Evolutionary conservation across 805 yeast species (phyloP), one percentile per base, ranked within the genome.

Genomic region (Spencermartinsiella europaea): DNA sequence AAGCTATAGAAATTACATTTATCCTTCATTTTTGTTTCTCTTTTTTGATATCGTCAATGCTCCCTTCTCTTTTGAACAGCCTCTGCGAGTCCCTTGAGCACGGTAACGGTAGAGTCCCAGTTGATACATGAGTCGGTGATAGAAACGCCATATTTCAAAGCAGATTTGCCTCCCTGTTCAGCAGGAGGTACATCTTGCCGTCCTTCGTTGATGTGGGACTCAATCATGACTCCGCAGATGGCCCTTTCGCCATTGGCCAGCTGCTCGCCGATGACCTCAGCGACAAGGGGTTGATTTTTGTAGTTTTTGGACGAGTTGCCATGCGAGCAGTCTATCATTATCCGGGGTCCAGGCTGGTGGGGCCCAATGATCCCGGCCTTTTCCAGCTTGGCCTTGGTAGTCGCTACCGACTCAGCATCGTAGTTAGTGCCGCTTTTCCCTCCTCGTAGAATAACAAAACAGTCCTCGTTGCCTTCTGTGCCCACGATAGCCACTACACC

Each of bases 91-190:
- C 73, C 71, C 43, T 73, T 75, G 57, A 91, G 74, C 46, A 88
- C 91, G 21, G 66, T 69, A 41, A 75, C 91, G 15, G 99, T 91
- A 41, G 80, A 73, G 45, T 85, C 93, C 88, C 95, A 87, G 50
- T 87, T 77, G 50, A 91, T 89, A 75, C 99, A 91, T 27, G 96
- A 96, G 68, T 91, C 99, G n/a, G 99, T 91, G 59, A 91, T 89
- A 25, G 95, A 85, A 53, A 89, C 86, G 52, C 99, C 99, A 70
- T 91, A 91, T 61, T 84, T 79, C 68, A 91, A 77, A 19, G 74
- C 78, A 45, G 74, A 74, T 62, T 83, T 83, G 45, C 95, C 96
- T 44, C 81, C 83, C 48, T 78, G 71, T 36, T 69, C 74, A 10
- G 66, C 63, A 40, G 86, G 77, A 48, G 91, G 90, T 50, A 89